Conservation (phyloP, 164 flowering plant species). For the Brasenia schreberi region DNA sequence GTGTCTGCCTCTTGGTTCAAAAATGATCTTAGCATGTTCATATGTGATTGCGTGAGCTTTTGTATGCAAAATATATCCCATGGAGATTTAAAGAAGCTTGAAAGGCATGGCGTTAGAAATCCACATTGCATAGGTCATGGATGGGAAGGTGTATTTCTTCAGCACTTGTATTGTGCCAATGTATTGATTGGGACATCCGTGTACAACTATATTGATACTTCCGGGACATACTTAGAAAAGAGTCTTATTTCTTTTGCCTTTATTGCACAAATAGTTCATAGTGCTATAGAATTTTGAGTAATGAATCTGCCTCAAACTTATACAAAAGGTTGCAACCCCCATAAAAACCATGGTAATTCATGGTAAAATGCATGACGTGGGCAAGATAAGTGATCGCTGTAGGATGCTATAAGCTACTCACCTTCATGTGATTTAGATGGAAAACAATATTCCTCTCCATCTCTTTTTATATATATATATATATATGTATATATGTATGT, state of each 20-base stretch:
- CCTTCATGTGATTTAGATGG: no score
- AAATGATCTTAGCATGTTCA: conserved; percentile 11
- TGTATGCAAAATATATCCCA: neutral
- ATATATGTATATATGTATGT: no score
- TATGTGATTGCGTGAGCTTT: neutral
- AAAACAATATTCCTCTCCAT: no score
- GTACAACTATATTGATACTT: neutral
- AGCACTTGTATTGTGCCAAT: neutral
- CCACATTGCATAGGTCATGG: neutral
- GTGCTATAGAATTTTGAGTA: neutral
- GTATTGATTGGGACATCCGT: neutral
- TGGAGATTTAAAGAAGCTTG: neutral
- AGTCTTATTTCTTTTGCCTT: neutral
- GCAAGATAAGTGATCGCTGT: no score
- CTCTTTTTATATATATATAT: no score
- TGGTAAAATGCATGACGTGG: no score
- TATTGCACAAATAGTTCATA: neutral
- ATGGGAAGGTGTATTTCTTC: neutral
- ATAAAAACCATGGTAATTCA: no score
- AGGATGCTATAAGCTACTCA: no score
- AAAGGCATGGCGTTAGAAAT: neutral
- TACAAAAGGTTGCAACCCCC: no score
- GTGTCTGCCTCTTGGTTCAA: conserved; percentile 50
- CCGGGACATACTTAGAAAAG: neutral
- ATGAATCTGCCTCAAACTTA: no score